Evolutionary conservation across 1,284 basidiomycete genomes (phyloP), one percentile per base, ranked within the genome.

Genomic region (Heterobasidion occidentale): DNA sequence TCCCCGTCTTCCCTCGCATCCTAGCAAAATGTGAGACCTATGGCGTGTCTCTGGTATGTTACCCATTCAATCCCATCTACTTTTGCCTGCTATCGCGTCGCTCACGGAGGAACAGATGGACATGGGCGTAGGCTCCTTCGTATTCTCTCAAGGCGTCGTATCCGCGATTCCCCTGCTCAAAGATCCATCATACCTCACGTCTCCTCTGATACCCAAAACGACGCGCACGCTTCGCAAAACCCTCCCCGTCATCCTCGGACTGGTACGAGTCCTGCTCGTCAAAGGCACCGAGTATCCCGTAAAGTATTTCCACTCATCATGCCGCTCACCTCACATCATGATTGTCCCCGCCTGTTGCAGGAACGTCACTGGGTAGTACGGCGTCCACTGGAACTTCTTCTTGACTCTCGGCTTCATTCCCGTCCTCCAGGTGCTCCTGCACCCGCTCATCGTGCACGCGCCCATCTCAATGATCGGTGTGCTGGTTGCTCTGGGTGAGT

Each of bases 351-450:
- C 42, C 36, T 15, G 48, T 46, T 38, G 11, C 56, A 95, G 93
- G 96, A 99, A 76, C 62, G 85, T 91, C 47, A 88, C 93, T n/a
- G n/a, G n/a, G 0, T 96, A 99, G 73, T 99, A 99, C 63, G 97
- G 97, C 1, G 85, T 86, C 0, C 95, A 98, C 67, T 99, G 97
- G 97, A 99, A 99, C 70, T 99, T 99, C 71, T 99, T 99, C 78
- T 81, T 98, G 65, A 98, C 97, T 0, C 77, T 99, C 12, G 93
- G 86, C 0, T 60, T 92, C 1, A 70, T 98, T 2, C 95, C 95
- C 0, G 68, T 91, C 1, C 70, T 92, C 7, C 87, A 93, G 61
- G 81, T 89, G 0, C 56, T 85, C 0, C 67, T 93, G 7, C 84
- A 89, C 57, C 87, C 89, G 0, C 51, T 90, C 7, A 78, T 90